Base-by-base conservation (phyloP, 2,329 filamentous ascomycete species). In the Byssothecium circinans region DNA sequence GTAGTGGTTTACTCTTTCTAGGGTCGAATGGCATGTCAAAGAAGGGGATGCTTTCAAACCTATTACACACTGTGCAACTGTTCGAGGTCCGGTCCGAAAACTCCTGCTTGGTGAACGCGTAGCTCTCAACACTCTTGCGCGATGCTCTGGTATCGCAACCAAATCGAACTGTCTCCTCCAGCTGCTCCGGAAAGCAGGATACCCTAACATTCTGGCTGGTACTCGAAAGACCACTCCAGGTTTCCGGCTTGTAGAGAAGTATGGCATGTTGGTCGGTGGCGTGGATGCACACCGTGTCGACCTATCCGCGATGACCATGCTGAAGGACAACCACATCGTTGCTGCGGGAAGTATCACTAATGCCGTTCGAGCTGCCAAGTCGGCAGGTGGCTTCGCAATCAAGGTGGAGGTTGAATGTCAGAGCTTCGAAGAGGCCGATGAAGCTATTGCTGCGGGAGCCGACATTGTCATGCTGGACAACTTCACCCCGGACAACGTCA, bases 291-390 rank as follows among this genome's bases (percentile, higher is more conserved):
- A 99, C 72, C 80, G 94, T 25, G 89, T 96, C 74, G 94, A 99
- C 70, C 78, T 99, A 2, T 75, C 71, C 69, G 83, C 86, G 56
- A 97, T 99, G 94, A 91, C 91, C 47, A 99, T 99, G 94, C 80
- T 99, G 56, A 99, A 99, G 77, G 94, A 99, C 74, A 99, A 99
- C 74, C 94, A 99, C 74, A 87, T 99, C 47, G 96, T 92, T 87
- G 90, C 89, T 53, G 86, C 88, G 44, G 78, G 79, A 20, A 89
- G 87, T 67, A 97, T 99, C 70, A 85, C 87, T 1, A 84, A 88
- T 18, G 94, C 94, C 5, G 91, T 99, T 19, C 77, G 78, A 33
- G 89, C 92, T 2, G 94, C 94, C 19, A 89, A 89, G 69, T 80
- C 85, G 10, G 89, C 87, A 0, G 92, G 85, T 8, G 94, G 94